Conservation (phyloP, 148 eudicot species). For the Oxyria digyna region DNA sequence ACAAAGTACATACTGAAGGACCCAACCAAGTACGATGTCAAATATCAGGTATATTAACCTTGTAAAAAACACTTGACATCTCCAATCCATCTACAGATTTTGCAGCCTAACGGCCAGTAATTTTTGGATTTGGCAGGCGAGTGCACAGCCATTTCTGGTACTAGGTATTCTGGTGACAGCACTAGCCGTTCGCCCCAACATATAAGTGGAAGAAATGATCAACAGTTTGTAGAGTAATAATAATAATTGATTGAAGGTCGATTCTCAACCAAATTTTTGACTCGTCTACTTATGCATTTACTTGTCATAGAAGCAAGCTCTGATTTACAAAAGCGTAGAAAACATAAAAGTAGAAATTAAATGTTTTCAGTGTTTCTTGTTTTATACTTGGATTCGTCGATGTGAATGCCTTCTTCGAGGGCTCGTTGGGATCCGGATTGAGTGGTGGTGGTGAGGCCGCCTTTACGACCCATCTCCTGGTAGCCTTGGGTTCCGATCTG, state of each 20-base stretch:
- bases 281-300: neutral
- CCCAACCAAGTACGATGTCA: slow-evolving; percentile 88
- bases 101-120: neutral
- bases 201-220: neutral
- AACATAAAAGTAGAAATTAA: no score
- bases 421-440: neutral
- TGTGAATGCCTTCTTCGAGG: neutral
- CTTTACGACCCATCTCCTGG: slow-evolving; percentile 6
- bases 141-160: slow-evolving; percentile 87
- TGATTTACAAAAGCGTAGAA: neutral
- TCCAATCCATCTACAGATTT: neutral
- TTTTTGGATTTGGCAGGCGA: slow-evolving; percentile 44
- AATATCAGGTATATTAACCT: slow-evolving; percentile 59
- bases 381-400: slow-evolving; percentile 5
- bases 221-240: no score
- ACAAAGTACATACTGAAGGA: slow-evolving; percentile 81
- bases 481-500: slow-evolving; percentile 1
- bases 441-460: neutral
- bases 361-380: no score
- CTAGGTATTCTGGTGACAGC: slow-evolving; percentile 87
- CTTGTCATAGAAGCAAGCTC: neutral
- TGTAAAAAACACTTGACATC: neutral
- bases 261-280: neutral
- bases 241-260: neutral
- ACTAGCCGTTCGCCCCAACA: slow-evolving; percentile 26